A percentile compares a stretch with the other conserved stretches of the same genome.
These are phyloP conservation scores for Globisporangium rhizosaccharum DNA, from an alignment of 352 stramenopile species.

Conservation along the genomic window DNA sequence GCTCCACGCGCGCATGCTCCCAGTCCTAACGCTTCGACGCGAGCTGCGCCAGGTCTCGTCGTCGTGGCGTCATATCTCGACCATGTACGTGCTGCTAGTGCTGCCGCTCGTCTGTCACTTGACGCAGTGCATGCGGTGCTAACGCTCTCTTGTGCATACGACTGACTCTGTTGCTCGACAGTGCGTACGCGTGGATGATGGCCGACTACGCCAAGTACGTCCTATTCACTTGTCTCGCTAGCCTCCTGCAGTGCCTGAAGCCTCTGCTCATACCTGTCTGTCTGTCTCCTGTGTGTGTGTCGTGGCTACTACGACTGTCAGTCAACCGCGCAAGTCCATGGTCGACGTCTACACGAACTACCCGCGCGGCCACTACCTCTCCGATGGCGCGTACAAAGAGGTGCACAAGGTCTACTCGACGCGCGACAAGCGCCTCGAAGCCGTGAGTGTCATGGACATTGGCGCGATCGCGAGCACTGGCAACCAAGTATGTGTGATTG, in stretches of 20 bases:
- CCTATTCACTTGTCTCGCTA: too few species aligned
- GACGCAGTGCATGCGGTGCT: neutral
- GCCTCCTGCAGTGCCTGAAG: neutral
- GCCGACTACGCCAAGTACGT: conserved; percentile 51
- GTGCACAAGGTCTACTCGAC: conserved; percentile 84
- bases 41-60: conserved; percentile 36
- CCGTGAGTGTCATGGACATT: conserved; percentile 92
- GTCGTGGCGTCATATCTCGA: conserved; percentile 35
- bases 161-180: conserved; percentile 3
- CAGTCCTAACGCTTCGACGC: conserved; percentile 23
- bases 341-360: conserved; percentile 41
- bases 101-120: neutral
- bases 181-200: conserved; percentile 44
- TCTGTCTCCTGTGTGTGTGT: neutral
- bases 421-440: conserved; percentile 53
- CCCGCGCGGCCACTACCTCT: conserved; percentile 70
- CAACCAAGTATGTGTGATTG: conserved; percentile 63
- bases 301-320: neutral
- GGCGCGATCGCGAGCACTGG: conserved; percentile 76
- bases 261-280: neutral
- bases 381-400: conserved; percentile 84
- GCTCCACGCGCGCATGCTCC: conserved; percentile 34
- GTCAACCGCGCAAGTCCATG: conserved; percentile 24
- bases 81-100: conserved; percentile 27
- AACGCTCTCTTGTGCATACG: neutral